Base-by-base conservation (phyloP, 768 basidiomycete genomes). In the Terana coerulea region DNA sequence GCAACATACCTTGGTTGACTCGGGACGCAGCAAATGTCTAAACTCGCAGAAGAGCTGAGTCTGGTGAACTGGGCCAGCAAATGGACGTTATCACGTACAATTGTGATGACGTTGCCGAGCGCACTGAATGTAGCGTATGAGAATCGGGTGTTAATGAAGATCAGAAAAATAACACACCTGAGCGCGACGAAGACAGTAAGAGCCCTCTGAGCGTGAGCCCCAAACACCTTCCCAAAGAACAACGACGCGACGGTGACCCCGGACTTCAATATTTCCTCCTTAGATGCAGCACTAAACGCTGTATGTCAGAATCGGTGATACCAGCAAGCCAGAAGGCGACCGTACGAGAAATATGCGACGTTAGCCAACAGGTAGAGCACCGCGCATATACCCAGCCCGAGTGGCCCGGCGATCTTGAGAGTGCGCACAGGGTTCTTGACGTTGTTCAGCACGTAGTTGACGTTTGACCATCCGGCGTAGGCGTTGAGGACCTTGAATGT, bases 221-320 rank as follows among this genome's bases (percentile, higher is more conserved):
- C 81, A 45, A 83, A 84, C 8, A 84, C 81, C 14, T 80, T 78
- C 48, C 67, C 59, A 62, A 84, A 84, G 61, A 83, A 84, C 28
- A 83, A 60, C 0, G 78, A 70, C 2, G 82, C 82, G n/a, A 83
- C 80, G 0, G 79, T 81, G 6, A 77, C 76, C 0, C 76, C 78
- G 0, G 73, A 69, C 8, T 70, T 63, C 28, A 69, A 48, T 29
- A 84, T 80, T 53, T 81, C 70, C 5, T 72, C 63, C 60, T 78
- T 75, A 4, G 77, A 71, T 2, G 75, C 70, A 1, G 76, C 78
- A 2, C 64, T 70, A 49, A 6, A 17, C 22, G 46, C 17, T 39
- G 22, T 15, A 54, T 52, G 17, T 24, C 39, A 36, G 10, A 45
- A 11, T 14, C 9, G n/a, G n/a, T n/a, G n/a, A n/a, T n/a, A n/a